phyloP scores from a whole-genome alignment of 2,329 filamentous ascomycete genomes.

The Colletotrichum zoysiae region DNA sequence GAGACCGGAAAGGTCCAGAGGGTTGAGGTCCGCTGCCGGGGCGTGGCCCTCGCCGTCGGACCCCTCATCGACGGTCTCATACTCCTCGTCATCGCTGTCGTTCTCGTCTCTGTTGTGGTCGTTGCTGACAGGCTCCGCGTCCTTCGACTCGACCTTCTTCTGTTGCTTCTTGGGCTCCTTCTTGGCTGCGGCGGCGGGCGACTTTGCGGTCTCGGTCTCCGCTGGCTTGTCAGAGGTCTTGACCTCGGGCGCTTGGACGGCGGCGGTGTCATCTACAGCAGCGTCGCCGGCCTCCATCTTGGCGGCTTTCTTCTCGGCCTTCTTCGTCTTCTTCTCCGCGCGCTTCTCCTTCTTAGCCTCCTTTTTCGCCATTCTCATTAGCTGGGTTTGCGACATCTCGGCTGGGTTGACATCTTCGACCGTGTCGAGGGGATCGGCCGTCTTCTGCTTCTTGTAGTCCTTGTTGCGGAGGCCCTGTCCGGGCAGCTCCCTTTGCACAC shows the following conservation, averaged over 20 bases:
- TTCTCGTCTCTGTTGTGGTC: slow-evolving; percentile 36
- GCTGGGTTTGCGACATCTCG: slow-evolving; percentile 42
- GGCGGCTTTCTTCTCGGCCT: slow-evolving; percentile 47
- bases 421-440: slow-evolving; percentile 47
- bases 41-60: slow-evolving; percentile 42
- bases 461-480: slow-evolving; percentile 71
- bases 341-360: slow-evolving; percentile 53
- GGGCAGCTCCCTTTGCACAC: slow-evolving; percentile 71
- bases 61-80: slow-evolving; percentile 37
- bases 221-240: slow-evolving; percentile 69
- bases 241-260: slow-evolving; percentile 52
- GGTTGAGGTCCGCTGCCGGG: slow-evolving; percentile 41
- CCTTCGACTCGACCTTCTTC: slow-evolving; percentile 48
- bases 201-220: slow-evolving; percentile 64
- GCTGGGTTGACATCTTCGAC: slow-evolving; percentile 41
- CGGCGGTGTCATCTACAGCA: slow-evolving; percentile 52
- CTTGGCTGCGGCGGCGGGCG: slow-evolving; percentile 49
- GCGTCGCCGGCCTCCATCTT: slow-evolving; percentile 43
- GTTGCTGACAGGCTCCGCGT: slow-evolving; percentile 32
- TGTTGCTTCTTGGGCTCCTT: slow-evolving; percentile 56
- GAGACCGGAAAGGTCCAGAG: slow-evolving; percentile 48
- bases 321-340: slow-evolving; percentile 62
- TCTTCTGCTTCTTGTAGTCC: slow-evolving; percentile 67
- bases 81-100: slow-evolving; percentile 33
- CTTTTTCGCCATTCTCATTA: slow-evolving; percentile 41